phyloP scores from a whole-genome alignment of 306 rosid species.

The Malus sylvestris region DNA sequence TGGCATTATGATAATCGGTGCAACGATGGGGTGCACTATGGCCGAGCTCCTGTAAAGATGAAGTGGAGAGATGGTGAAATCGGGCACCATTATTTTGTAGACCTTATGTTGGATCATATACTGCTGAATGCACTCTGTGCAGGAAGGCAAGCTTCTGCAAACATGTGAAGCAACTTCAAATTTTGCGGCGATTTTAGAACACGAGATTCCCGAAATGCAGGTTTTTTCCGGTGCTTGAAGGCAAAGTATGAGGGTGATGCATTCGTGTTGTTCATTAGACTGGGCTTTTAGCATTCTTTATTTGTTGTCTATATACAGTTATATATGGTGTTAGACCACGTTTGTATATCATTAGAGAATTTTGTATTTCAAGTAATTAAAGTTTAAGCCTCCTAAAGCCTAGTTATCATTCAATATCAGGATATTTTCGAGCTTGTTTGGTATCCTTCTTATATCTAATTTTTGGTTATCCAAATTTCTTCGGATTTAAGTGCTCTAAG shows the following conservation, averaged over 20 bases:
- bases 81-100: constrained; percentile 89
- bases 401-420: not conserved
- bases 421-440: too few species aligned
- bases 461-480: too few species aligned
- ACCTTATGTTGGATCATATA: constrained; percentile 83
- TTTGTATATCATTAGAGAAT: constrained; percentile 12
- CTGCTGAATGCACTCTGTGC: constrained; percentile 65
- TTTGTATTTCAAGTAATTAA: not conserved
- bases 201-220: not conserved
- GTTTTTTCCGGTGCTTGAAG: constrained; percentile 2
- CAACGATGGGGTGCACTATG: constrained; percentile 87
- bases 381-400: not conserved
- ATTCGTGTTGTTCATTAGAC: constrained; percentile 3
- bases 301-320: constrained; percentile 30
- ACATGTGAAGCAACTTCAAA: not conserved
- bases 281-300: constrained; percentile 35
- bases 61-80: constrained; percentile 80
- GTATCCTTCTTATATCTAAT: too few species aligned
- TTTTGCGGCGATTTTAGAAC: not conserved
- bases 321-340: constrained; percentile 9
- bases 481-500: too few species aligned
- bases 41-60: constrained; percentile 65
- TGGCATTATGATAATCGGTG: constrained; percentile 89
- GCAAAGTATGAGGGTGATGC: constrained; percentile 14
- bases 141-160: constrained; percentile 21